A percentile compares a stretch with the other conserved stretches of the same genome.
These are phyloP conservation scores for Jamesozyma gamospora DNA, from an alignment of 805 yeast species.

Conservation along the genomic window DNA sequence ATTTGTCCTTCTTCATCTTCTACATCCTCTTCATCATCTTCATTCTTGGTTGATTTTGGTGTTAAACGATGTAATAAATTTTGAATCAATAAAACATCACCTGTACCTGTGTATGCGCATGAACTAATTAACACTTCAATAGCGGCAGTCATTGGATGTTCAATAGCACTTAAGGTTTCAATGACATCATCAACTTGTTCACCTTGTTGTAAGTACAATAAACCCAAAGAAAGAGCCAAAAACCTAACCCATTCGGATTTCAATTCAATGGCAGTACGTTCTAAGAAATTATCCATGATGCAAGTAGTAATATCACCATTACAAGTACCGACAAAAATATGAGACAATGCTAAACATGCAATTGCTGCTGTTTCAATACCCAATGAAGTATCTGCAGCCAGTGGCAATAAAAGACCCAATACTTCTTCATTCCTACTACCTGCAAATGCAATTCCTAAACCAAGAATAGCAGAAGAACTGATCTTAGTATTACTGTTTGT, in stretches of 20 bases:
- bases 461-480: conserved; percentile 75
- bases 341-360: conserved; percentile 88
- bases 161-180: conserved; percentile 89
- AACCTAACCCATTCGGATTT: conserved; percentile 82
- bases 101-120: conserved; percentile 95
- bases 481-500: conserved; percentile 51
- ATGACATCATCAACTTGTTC: conserved; percentile 90
- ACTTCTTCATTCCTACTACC: conserved; percentile 87
- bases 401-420: conserved; percentile 63
- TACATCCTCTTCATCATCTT: conserved; percentile 47
- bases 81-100: conserved; percentile 92
- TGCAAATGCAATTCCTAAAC: conserved; percentile 89
- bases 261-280: conserved; percentile 68
- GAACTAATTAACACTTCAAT: conserved; percentile 82
- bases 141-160: conserved; percentile 85
- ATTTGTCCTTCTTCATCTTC: conserved; percentile 35
- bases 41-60: conserved; percentile 49
- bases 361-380: conserved; percentile 73
- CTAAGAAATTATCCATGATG: conserved; percentile 80
- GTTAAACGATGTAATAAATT: conserved; percentile 82
- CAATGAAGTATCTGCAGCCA: conserved; percentile 65
- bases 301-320: conserved; percentile 92
- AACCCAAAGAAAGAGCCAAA: conserved; percentile 84
- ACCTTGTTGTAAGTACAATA: conserved; percentile 85
- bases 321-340: conserved; percentile 90